Evolutionary conservation across 345 rosid genomes (phyloP), one percentile per base, ranked within the genome.

Genomic region (Arabidopsis suecica): DNA sequence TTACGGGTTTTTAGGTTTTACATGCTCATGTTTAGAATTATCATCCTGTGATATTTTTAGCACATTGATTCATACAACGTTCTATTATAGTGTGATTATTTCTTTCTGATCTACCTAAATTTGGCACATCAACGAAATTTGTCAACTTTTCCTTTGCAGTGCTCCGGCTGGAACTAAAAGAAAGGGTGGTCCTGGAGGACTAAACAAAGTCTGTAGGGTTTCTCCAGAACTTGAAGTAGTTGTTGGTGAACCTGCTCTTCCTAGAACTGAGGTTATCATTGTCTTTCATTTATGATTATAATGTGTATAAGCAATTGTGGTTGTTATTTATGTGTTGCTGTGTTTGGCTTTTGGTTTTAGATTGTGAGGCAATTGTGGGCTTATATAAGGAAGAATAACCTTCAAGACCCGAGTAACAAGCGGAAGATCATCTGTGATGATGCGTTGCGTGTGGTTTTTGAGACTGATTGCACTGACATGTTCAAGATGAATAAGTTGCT

Each of bases 391-490:
- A 94, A 94, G 78, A 86, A 91, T 83, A 91, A 86, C 80, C 98
- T 94, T 73, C 98, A 94, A 84, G 97, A 94, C 69, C 98, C 98
- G 28, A 91, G 95, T 78, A 94, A 94, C 88, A 94, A 90, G 89
- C 85, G 97, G 72, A 94, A 94, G 88, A 94, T 94, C 66, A 91
- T 94, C 48, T 94, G 97, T 58, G 96, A 94, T 84, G 97, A 91
- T 73, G 95, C 96, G 14, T 73, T 94, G 37, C 96, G 97, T 14
- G 68, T 90, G 58, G 95, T 94, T 7, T 94, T 91, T 66, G 98
- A 94, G 86, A 90, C 96, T 12, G 98, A 91, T 80, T 94, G 96
- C 76, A 94, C 98, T 34, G 98, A 94, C 84, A 94, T 94, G 98
- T 94, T 94, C 84, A 91, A 90, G 82, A 94, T 94, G 98, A 94